Conservation (phyloP, 768 basidiomycete species). For the Hericium erinaceus region DNA sequence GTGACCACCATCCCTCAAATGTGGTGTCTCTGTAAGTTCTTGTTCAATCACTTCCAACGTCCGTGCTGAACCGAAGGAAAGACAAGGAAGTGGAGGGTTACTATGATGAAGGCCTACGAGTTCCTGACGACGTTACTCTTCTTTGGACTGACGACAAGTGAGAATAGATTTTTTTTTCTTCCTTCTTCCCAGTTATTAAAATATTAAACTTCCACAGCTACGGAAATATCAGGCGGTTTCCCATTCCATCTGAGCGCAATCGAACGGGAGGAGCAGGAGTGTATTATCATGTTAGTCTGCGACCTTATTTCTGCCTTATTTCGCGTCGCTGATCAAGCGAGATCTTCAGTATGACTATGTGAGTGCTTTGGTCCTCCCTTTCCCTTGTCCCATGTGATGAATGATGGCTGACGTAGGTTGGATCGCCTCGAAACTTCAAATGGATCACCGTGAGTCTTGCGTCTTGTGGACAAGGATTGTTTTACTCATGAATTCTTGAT, state of each 20-base stretch:
- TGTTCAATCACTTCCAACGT: background rate
- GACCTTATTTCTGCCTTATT: background rate
- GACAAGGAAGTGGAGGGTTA: constrained; percentile 59
- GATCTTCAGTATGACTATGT: background rate
- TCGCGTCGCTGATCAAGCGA: background rate
- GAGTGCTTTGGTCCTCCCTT: background rate
- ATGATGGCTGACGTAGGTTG: constrained; percentile 33
- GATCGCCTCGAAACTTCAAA: constrained; percentile 58
- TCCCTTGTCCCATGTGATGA: too few relatives aligned
- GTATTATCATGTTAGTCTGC: constrained; percentile 49
- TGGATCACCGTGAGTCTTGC: constrained; percentile 47
- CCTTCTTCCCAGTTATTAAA: background rate
- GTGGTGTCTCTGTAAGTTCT: constrained; percentile 45
- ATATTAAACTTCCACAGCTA: constrained; percentile 30
- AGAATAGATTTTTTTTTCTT: background rate
- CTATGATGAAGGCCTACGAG: constrained; percentile 52
- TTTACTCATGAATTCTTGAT: background rate
- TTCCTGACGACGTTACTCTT: constrained; percentile 55
- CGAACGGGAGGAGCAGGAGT: constrained; percentile 62
- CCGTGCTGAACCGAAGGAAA: background rate
- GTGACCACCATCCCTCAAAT: constrained; percentile 50
- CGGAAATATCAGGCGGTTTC: constrained; percentile 62
- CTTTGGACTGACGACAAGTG: constrained; percentile 71
- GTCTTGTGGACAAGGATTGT: background rate
- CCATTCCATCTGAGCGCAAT: constrained; percentile 41